These are phyloP conservation scores for Aegilops speltoides DNA, from an alignment of 176 grass and related monocot genomes.

Conservation along the genomic window DNA sequence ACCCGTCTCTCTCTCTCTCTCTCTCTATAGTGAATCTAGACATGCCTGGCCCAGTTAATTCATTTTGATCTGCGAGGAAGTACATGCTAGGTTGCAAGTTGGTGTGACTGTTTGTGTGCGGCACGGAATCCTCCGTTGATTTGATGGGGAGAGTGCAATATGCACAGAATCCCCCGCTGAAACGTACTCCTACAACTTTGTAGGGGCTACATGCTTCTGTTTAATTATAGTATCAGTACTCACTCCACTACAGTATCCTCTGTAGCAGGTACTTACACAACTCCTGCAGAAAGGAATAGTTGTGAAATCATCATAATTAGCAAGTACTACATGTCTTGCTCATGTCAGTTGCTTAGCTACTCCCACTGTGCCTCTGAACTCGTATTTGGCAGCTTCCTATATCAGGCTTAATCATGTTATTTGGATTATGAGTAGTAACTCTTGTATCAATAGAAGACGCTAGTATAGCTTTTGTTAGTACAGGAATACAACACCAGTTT, in stretches of 20 bases:
- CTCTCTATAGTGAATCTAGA: no score
- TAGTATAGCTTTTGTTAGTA: no score
- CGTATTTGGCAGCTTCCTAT: background rate
- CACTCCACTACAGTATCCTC: background rate
- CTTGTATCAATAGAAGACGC: no score
- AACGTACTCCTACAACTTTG: background rate
- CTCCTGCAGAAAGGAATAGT: background rate
- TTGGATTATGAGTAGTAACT: background rate
- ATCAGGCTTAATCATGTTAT: background rate
- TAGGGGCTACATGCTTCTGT: background rate
- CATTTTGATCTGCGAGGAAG: constrained; percentile 26
- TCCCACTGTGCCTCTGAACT: background rate
- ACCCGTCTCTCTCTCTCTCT: background rate
- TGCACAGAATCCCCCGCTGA: background rate
- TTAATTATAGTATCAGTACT: background rate
- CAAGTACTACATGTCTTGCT: background rate
- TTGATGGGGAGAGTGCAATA: constrained; percentile 18
- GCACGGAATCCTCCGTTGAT: constrained; percentile 37
- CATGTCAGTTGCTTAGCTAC: background rate
- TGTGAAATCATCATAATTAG: background rate
- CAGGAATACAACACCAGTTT: no score
- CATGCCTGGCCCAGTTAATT: constrained; percentile 1
- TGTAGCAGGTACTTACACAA: background rate
- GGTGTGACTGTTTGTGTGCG: constrained; percentile 31
- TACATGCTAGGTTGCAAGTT: constrained; percentile 21